phyloP scores from a whole-genome alignment of 495 filamentous ascomycete species.

The Talaromyces adpressus region DNA sequence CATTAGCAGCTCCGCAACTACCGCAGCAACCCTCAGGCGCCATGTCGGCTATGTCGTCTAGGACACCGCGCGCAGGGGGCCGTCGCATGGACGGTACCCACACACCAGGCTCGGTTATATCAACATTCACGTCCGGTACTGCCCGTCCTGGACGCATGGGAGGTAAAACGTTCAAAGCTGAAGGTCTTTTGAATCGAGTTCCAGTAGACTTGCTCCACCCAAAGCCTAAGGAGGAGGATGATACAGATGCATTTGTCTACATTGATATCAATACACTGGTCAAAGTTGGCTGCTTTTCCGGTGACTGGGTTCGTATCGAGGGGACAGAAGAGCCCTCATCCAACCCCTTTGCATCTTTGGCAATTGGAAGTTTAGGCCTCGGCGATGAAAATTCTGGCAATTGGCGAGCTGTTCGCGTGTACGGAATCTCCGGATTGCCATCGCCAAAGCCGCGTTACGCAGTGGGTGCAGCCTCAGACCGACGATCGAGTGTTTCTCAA shows the following conservation, averaged over 20 bases:
- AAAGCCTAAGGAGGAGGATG: conserved; percentile 73
- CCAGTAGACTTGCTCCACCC: conserved; percentile 77
- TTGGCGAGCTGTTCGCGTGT: conserved; percentile 79
- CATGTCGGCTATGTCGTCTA: conserved; percentile 63
- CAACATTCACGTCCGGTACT: conserved; percentile 72
- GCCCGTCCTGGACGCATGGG: conserved; percentile 56
- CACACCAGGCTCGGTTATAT: conserved; percentile 79
- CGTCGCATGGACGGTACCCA: conserved; percentile 58
- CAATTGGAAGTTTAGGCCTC: conserved; percentile 39
- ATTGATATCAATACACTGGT: conserved; percentile 78
- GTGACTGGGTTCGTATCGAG: conserved; percentile 93
- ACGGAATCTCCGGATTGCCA: conserved; percentile 68
- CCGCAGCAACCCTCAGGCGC: conserved; percentile 58
- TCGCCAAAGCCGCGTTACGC: conserved; percentile 44
- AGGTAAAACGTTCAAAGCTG: conserved; percentile 66
- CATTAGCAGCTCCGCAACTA: conserved; percentile 70
- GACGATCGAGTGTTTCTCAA: conserved; percentile 48
- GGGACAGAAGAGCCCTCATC: conserved; percentile 56
- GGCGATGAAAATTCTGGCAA: conserved; percentile 39
- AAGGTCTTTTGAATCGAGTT: conserved; percentile 65
- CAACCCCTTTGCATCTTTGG: conserved; percentile 47
- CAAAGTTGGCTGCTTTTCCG: conserved; percentile 91
- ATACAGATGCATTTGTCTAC: conserved; percentile 80
- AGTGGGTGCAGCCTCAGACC: conserved; percentile 36
- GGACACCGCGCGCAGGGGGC: conserved; percentile 62